These are phyloP conservation scores for Apiotrichum mycotoxinovorans DNA, from an alignment of 1,284 basidiomycete genomes.

Conservation along the genomic window DNA sequence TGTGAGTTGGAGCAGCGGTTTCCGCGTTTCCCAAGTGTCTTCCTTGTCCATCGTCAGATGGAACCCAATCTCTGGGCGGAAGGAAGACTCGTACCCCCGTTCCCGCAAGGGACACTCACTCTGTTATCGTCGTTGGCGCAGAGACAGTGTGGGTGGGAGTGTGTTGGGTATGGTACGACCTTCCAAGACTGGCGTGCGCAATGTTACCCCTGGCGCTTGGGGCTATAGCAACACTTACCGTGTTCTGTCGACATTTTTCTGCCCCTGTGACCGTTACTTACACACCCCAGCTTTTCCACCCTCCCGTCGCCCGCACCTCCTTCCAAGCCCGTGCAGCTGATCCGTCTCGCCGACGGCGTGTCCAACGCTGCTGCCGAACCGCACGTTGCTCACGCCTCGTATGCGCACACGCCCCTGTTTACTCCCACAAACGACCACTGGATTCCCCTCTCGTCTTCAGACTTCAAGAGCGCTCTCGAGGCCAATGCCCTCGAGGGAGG, in stretches of 20 bases:
- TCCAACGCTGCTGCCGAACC: constrained; percentile 1
- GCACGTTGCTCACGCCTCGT: constrained; percentile 22
- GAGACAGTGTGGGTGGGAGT: too few relatives aligned
- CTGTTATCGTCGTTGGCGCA: neutral
- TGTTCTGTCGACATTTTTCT: neutral
- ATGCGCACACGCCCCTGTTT: constrained; percentile 15
- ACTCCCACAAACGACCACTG: constrained; percentile 28
- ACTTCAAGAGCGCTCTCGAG: constrained; percentile 40
- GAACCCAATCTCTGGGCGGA: too few relatives aligned
- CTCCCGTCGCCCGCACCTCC: constrained; percentile 31
- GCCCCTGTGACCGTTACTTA: neutral
- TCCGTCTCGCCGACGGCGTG: constrained; percentile 33
- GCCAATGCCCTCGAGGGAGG: constrained; percentile 41
- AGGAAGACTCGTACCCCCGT: too few relatives aligned
- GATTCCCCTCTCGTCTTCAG: constrained; percentile 30
- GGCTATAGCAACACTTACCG: neutral
- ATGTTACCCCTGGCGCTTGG: neutral
- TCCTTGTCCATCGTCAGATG: neutral
- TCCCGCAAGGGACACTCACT: too few relatives aligned
- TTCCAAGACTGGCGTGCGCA: neutral
- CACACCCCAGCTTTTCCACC: constrained; percentile 28
- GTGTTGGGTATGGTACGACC: neutral
- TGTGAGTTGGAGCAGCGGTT: constrained; percentile 40
- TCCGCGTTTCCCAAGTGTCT: too few relatives aligned
- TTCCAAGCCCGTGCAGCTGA: constrained; percentile 38